Conservation (phyloP, 2,329 filamentous ascomycete genomes). For the Rhinocladiella similis region DNA sequence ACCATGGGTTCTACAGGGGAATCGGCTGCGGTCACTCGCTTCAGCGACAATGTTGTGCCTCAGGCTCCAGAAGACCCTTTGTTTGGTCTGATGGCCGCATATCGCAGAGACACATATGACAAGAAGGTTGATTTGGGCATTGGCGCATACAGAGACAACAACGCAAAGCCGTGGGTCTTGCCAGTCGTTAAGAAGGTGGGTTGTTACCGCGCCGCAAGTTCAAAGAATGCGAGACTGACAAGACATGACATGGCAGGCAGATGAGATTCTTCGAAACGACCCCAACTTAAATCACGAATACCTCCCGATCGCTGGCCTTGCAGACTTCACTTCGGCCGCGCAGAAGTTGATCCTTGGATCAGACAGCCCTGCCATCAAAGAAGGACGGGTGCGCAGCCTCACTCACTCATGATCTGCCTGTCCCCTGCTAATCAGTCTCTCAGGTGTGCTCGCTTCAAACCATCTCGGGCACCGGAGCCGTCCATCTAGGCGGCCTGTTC, state of each 20-base stretch:
- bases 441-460: constrained; percentile 79
- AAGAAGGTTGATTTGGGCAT: constrained; percentile 94
- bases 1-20: constrained; percentile 58
- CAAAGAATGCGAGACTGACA: not conserved
- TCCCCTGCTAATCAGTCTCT: constrained; percentile 3
- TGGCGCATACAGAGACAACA: constrained; percentile 92
- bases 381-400: constrained; percentile 66
- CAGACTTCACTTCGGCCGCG: constrained; percentile 82
- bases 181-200: constrained; percentile 91
- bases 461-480: constrained; percentile 94
- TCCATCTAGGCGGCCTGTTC: constrained; percentile 92
- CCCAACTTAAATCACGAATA: constrained; percentile 97
- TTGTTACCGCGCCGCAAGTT: not conserved
- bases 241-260: constrained; percentile 56
- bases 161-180: constrained; percentile 95
- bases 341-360: constrained; percentile 84
- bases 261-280: constrained; percentile 83
- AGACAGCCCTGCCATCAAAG: constrained; percentile 76
- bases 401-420: not conserved
- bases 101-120: constrained; percentile 69
- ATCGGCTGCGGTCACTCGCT: constrained; percentile 54
- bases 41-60: constrained; percentile 74
- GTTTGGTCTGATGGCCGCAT: constrained; percentile 89
- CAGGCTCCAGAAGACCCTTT: constrained; percentile 93
- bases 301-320: constrained; percentile 87